Evolutionary conservation across 805 yeast genomes (phyloP), one percentile per base, ranked within the genome.

Genomic region (Wickerhamomyces chaumierensis): DNA sequence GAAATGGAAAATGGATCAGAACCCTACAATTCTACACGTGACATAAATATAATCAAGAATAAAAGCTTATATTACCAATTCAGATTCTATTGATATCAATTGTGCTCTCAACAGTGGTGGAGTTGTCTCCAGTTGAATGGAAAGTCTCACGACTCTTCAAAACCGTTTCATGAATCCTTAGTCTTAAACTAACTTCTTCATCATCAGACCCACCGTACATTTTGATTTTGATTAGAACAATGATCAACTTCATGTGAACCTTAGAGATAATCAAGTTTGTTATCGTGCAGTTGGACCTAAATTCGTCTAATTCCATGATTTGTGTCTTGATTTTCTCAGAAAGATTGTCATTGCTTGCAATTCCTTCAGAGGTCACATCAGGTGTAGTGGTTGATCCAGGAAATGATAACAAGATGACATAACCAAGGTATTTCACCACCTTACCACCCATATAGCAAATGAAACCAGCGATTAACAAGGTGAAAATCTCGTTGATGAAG

Each of bases 201-300:
- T 80, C 84, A 44, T 73, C 74, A 4, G 81, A 72, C 1, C 79
- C 82, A n/a, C 88, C 88, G 35, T 61, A 57, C 81, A 82, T 75
- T 17, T 55, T 57, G 3, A 82, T 46, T 39, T 63, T 68, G 15
- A 79, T 44, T 3, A 84, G 68, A 2, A 78, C 72, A 18, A 82
- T 66, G 47, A 68, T 75, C 4, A 79, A 58, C 42, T 68, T 69
- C 51, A 75, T 73, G 52, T 78, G 81, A 31, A 80, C 78, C 46
- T 79, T 75, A 3, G 81, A 68, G 6, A 82, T 60, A 37, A 72
- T 61, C 8, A 81, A 39, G 34, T 62, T 48, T 54, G 63, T 63
- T 14, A 81, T 52, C 6, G 53, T 51, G 48, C 76, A 79, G 5
- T 61, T 56, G 3, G 67, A 55, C 48, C 70, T 75, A 57, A 71